Evolutionary conservation across 2,329 filamentous ascomycete species (phyloP), one percentile per base, ranked within the genome.

Genomic region (Sporothrix pseudoabietina): DNA sequence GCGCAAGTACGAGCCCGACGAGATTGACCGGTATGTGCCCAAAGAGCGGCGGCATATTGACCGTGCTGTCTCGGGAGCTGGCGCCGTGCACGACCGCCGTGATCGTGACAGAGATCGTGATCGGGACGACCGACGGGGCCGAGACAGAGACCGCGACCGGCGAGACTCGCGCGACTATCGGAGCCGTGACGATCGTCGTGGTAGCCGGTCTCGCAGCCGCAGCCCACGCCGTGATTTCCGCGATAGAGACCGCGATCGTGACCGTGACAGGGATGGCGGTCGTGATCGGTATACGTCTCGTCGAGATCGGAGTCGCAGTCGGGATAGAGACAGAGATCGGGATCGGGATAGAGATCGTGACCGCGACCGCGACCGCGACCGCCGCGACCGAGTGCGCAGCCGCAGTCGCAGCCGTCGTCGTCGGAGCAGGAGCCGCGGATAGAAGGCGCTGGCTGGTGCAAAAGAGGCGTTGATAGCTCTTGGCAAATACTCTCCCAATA

Each of bases 21-120:
- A 85, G 71, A 82, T 85, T 71, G 85, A 87, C 77, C 82, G 85
- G 30, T 87, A 87, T 75, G 82, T 83, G 69, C 85, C 84, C 32
- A 80, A 79, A 73, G 85, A 82, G 41, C 83, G 85, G 41, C 78
- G 79, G 8, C 76, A 77, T 2, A 76, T 79, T 14, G 79, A 81
- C 59, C 76, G 79, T 1, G 81, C 81, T 59, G 79, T 55, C 73
- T 74, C 75, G 12, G 76, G 76, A 4, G 44, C 71, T 0, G 52
- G 65, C 19, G 65, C 41, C 8, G 65, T 49, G 7, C 65, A 30
- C 41, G 65, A 69, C 44, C 41, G 61, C 8, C 61, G 65, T 16
- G 65, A 63, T 9, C 79, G 79, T 32, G 82, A 82, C 54, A 79
- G 82, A 65, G 80, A 82, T 35, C 30, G 55, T 1, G 55, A 61